Evolutionary conservation across 73 alveolate genomes (phyloP), one percentile per base, ranked within the genome.

Genomic region (Paramecium caudatum): DNA sequence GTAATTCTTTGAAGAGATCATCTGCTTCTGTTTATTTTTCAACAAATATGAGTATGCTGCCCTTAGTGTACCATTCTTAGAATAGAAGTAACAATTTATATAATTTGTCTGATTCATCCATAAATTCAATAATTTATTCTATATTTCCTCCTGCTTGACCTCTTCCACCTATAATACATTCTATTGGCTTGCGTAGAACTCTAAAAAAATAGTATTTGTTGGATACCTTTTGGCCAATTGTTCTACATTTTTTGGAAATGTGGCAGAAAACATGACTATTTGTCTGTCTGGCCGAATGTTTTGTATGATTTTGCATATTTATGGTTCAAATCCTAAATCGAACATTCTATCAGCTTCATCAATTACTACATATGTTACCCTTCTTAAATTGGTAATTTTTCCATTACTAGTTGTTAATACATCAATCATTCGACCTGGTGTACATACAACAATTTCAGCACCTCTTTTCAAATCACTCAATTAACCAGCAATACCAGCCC

Each of bases 321-420:
- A 98, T 7, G 99, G 99, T 74, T 97, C 99, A 91, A 98, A 98
- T 12, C 99, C 99, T 96, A 97, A 91, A 94, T 98, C 99, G 55
- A 98, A 93, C 99, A 98, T 98, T 93, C 99, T 91, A 90, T 98
- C 99, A 37, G 99, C 99, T 95, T 98, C 99, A 92, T 98, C 99
- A 3, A 98, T 94, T 21, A 98, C 99, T 12, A 98, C 97, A 93
- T 95, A 97, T 34, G 99, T 95, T 45, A 96, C 96, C 93, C 99
- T 97, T 82, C 93, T 92, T 74, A 98, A 96, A 90, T 97, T 97
- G 17, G 99, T 97, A 2, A 98, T 93, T 91, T 97, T 97, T 6
- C 99, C 99, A 68, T 97, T 97, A 21, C 97, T 93, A 21, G 97
- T 93, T 15, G 98, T 91, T 46, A 97, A 94, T 45, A 98, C 98